Evolutionary conservation across 805 yeast genomes (phyloP).

Genomic region (Torulaspora indica): DNA sequence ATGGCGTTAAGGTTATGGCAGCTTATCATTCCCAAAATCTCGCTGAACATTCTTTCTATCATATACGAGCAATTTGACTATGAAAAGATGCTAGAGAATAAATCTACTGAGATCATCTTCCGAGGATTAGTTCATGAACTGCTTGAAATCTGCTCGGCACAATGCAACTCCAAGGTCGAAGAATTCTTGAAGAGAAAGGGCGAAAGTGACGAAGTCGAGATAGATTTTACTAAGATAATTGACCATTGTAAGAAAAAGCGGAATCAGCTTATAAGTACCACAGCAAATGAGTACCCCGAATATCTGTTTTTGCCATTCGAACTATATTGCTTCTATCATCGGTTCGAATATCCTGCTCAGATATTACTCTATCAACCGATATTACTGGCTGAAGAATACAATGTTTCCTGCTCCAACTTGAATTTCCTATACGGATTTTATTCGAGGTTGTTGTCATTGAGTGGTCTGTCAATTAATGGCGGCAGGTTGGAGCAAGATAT

Average conservation of each 20-base stretch:
- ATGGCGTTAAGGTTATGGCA: constrained; percentile 33
- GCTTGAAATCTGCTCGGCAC: constrained; percentile 24
- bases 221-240: constrained; percentile 23
- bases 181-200: constrained; percentile 6
- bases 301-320: constrained; percentile 34
- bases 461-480: constrained; percentile 31
- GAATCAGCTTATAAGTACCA: constrained; percentile 21
- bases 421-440: constrained; percentile 33
- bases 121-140: constrained; percentile 30
- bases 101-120: constrained; percentile 27
- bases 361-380: constrained; percentile 31
- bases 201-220: constrained; percentile 4
- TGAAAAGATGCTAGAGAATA: constrained; percentile 22
- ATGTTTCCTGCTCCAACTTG: constrained; percentile 23
- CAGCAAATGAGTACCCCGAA: constrained; percentile 34
- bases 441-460: constrained; percentile 26
- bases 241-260: constrained; percentile 23
- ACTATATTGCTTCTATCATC: constrained; percentile 35
- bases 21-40: constrained; percentile 29
- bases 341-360: constrained; percentile 34
- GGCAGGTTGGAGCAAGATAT: constrained; percentile 20
- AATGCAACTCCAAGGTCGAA: constrained; percentile 20
- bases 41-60: constrained; percentile 32
- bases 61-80: constrained; percentile 34
- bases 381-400: constrained; percentile 23